Conservation (phyloP, 2,329 filamentous ascomycete species). For the Ophiostoma perfectum region DNA sequence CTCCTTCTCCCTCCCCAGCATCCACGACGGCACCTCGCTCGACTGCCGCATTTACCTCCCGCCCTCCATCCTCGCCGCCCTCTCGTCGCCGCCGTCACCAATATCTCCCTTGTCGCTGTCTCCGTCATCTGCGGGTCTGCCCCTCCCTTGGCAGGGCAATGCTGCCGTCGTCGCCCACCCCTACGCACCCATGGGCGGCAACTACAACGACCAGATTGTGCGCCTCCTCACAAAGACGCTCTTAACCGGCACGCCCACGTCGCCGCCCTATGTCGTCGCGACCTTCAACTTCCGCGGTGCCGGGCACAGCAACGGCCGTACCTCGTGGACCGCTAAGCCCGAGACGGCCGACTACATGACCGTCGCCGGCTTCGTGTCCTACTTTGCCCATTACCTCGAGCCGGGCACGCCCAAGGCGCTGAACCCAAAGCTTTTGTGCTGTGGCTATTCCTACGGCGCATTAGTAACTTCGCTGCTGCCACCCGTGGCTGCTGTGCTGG, state of each 20-base stretch:
- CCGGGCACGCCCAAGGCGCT: not conserved
- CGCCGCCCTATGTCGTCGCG: conserved; percentile 60
- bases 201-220: conserved; percentile 76
- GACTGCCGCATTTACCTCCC: conserved; percentile 82
- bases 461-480: conserved; percentile 72
- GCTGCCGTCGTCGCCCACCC: conserved; percentile 75
- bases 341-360: conserved; percentile 80
- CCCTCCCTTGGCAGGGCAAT: conserved; percentile 43
- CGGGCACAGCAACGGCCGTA: conserved; percentile 49
- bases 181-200: conserved; percentile 81
- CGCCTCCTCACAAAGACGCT: conserved; percentile 59
- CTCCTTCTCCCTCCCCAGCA: conserved; percentile 74
- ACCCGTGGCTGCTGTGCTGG: conserved; percentile 53
- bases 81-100: conserved; percentile 27
- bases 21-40: conserved; percentile 70
- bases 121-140: conserved; percentile 17
- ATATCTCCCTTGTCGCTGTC: not conserved
- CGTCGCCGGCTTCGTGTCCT: conserved; percentile 70
- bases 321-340: conserved; percentile 79
- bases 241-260: conserved; percentile 39
- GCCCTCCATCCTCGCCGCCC: conserved; percentile 36
- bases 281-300: conserved; percentile 87
- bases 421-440: conserved; percentile 43
- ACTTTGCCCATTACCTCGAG: conserved; percentile 63
- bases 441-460: conserved; percentile 87